Evolutionary conservation across 176 grass and related monocot genomes (phyloP).

Genomic region (Musa schizocarpa): DNA sequence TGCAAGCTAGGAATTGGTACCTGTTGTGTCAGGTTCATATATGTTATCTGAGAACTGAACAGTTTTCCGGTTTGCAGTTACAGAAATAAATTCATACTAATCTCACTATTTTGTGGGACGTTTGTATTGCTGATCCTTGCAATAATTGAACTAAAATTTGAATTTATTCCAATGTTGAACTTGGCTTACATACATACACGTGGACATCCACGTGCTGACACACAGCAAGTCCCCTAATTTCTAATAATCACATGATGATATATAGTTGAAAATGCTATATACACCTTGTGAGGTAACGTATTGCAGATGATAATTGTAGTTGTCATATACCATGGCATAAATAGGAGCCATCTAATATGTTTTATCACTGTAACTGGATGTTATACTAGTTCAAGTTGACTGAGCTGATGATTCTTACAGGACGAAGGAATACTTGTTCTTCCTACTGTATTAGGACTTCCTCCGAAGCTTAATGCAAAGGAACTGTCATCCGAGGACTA

Average conservation of each 20-base stretch:
- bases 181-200: background rate
- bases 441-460: conserved; percentile 73
- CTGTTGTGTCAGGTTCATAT: background rate
- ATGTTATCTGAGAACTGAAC: background rate
- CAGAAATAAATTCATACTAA: background rate
- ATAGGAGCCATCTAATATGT: background rate
- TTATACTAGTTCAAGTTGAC: conserved; percentile 16
- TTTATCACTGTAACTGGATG: background rate
- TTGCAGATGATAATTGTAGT: too few species aligned
- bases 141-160: background rate
- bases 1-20: background rate
- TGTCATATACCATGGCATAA: too few species aligned
- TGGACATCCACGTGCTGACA: background rate
- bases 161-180: background rate
- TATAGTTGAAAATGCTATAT: too few species aligned
- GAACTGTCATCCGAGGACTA: conserved; percentile 66
- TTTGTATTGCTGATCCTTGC: background rate
- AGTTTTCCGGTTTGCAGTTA: background rate
- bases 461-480: conserved; percentile 73
- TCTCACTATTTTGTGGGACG: background rate
- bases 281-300: too few species aligned
- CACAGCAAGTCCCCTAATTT: too few species aligned
- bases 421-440: conserved; percentile 94
- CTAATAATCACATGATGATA: too few species aligned
- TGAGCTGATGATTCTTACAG: conserved; percentile 25